Evolutionary conservation across 2,329 filamentous ascomycete genomes (phyloP).

Genomic region (Dactylellina sp.): DNA sequence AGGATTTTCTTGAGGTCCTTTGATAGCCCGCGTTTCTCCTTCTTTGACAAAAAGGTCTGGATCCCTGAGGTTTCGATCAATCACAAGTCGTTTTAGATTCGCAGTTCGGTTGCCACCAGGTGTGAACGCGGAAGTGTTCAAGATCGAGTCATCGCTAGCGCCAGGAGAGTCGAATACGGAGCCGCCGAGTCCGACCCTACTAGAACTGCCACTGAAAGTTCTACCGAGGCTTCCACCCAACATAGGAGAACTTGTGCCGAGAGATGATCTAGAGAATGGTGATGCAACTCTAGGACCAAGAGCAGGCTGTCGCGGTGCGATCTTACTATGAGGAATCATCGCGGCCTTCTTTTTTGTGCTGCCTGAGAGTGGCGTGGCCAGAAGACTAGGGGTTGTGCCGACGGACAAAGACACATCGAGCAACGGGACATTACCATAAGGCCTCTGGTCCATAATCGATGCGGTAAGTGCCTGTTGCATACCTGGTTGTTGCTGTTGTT

Average conservation of each 20-base stretch:
- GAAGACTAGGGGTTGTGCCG: slow-evolving; percentile 79
- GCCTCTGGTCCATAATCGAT: slow-evolving; percentile 83
- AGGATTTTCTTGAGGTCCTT: slow-evolving; percentile 62
- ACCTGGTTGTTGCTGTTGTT: slow-evolving; percentile 66
- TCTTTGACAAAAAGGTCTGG: slow-evolving; percentile 62
- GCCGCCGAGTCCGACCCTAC: slow-evolving; percentile 59
- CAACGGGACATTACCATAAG: slow-evolving; percentile 88
- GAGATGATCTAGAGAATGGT: slow-evolving; percentile 59
- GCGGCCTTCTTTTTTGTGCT: slow-evolving; percentile 75
- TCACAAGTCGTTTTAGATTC: slow-evolving; percentile 88
- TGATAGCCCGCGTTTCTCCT: slow-evolving; percentile 68
- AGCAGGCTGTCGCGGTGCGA: slow-evolving; percentile 59
- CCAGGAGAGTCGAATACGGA: slow-evolving; percentile 58
- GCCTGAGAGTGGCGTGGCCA: slow-evolving; percentile 87
- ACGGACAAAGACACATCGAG: slow-evolving; percentile 78
- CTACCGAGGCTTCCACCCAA: slow-evolving; percentile 59
- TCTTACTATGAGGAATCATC: slow-evolving; percentile 61
- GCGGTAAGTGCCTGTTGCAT: slow-evolving; percentile 76
- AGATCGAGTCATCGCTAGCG: slow-evolving; percentile 60
- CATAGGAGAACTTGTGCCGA: slow-evolving; percentile 59
- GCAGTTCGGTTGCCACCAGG: slow-evolving; percentile 63
- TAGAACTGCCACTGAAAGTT: slow-evolving; percentile 58
- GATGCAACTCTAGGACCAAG: slow-evolving; percentile 59
- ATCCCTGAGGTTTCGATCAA: slow-evolving; percentile 86
- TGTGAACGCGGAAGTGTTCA: slow-evolving; percentile 61